A percentile compares a stretch with the other conserved stretches of the same genome.
These are phyloP conservation scores for Triticum turgidum DNA, from an alignment of 176 grass and related monocot genomes.

Conservation along the genomic window DNA sequence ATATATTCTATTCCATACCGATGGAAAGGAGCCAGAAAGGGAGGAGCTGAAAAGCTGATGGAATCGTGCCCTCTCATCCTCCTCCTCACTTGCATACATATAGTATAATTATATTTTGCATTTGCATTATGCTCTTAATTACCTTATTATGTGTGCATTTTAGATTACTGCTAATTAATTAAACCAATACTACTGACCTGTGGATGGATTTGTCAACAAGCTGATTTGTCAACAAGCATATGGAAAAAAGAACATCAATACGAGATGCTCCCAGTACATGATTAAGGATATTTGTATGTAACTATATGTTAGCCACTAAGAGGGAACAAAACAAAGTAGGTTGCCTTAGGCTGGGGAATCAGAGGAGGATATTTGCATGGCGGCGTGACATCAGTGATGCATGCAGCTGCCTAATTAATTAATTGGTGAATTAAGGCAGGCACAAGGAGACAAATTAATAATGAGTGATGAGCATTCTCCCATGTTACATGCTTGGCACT, in stretches of 20 bases:
- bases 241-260: neutral
- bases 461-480: neutral
- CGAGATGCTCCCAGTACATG: neutral
- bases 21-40: constrained; percentile 13
- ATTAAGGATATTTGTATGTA: neutral
- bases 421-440: neutral
- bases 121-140: no score
- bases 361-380: neutral
- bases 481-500: neutral
- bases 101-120: no score
- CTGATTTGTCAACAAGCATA: no score
- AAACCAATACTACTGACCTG: neutral
- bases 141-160: no score
- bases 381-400: neutral
- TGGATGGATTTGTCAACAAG: neutral
- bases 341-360: neutral
- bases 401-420: neutral
- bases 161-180: no score
- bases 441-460: neutral
- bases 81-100: neutral
- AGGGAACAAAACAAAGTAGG: neutral
- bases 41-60: neutral
- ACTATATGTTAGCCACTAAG: neutral
- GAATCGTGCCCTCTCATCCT: constrained; percentile 17
- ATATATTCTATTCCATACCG: constrained; percentile 10